Conservation (phyloP, 257 asterid genomes). For the Solanum chiquidenum region DNA sequence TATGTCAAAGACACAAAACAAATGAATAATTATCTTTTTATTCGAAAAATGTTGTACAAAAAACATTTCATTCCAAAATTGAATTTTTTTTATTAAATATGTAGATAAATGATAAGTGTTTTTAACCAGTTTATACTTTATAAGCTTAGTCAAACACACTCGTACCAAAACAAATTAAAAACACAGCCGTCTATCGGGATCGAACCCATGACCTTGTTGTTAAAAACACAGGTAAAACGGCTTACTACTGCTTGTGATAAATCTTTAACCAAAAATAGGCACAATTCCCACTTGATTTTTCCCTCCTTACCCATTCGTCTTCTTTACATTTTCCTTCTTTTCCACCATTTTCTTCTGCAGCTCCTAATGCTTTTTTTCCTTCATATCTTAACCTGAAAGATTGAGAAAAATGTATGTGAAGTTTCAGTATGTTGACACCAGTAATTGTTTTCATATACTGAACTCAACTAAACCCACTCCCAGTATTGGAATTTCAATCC, state of each 20-base stretch:
- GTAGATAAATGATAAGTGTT: too few species aligned
- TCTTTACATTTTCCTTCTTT: not conserved
- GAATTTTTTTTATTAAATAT: too few species aligned
- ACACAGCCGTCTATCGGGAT: conserved; percentile 64
- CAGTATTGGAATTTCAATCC: conserved; percentile 24
- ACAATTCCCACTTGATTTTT: not conserved
- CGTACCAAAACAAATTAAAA: not conserved
- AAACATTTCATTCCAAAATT: too few species aligned
- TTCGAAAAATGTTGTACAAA: too few species aligned
- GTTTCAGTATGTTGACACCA: conserved; percentile 45
- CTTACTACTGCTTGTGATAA: not conserved
- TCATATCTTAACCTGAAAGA: not conserved
- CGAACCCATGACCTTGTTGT: conserved; percentile 95
- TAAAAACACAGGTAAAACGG: conserved; percentile 85
- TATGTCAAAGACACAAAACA: not conserved
- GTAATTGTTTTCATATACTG: conserved; percentile 34
- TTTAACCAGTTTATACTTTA: too few species aligned
- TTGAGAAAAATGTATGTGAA: conserved; percentile 38
- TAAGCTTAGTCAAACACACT: not conserved
- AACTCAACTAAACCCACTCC: conserved; percentile 29
- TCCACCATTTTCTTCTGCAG: not conserved
- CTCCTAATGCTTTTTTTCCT: not conserved
- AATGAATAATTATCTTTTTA: too few species aligned
- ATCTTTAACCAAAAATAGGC: not conserved
- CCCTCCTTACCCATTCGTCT: not conserved